These are phyloP conservation scores for Cytospora piceicola DNA, from an alignment of 2,329 filamentous ascomycete genomes.

Conservation along the genomic window DNA sequence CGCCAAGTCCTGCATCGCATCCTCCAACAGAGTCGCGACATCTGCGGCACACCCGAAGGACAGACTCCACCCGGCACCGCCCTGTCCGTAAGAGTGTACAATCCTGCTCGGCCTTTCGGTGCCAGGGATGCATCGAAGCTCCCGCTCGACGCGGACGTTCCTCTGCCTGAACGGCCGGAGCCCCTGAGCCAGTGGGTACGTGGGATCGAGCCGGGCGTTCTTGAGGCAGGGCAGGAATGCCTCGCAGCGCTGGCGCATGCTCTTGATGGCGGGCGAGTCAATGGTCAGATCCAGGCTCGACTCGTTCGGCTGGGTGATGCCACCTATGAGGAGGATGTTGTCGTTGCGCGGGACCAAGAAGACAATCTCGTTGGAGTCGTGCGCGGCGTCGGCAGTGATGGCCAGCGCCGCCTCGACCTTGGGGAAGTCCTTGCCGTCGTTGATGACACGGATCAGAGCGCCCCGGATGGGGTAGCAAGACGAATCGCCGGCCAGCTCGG, in stretches of 20 bases:
- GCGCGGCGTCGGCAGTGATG: conserved; percentile 45
- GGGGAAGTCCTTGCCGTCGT: conserved; percentile 48
- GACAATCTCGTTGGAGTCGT: conserved; percentile 45
- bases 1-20: conserved; percentile 36
- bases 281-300: conserved; percentile 45
- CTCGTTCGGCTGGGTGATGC: conserved; percentile 44
- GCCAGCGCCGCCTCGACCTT: conserved; percentile 46
- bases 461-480: conserved; percentile 49
- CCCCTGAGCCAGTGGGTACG: conserved; percentile 49
- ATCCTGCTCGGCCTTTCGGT: conserved; percentile 39
- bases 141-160: conserved; percentile 49
- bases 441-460: conserved; percentile 49
- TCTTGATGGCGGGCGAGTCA: conserved; percentile 44
- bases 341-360: conserved; percentile 51
- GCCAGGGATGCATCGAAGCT: conserved; percentile 38
- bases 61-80: conserved; percentile 49
- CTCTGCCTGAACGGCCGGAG: conserved; percentile 45
- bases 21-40: conserved; percentile 41
- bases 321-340: conserved; percentile 47
- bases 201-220: conserved; percentile 44
- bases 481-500: conserved; percentile 44
- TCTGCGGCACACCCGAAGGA: conserved; percentile 46
- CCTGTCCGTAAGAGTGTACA: conserved; percentile 50
- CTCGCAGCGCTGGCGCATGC: conserved; percentile 49
- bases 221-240: conserved; percentile 47